Base-by-base conservation (phyloP, 2,329 filamentous ascomycete genomes). In the Grosmannia huntii region DNA sequence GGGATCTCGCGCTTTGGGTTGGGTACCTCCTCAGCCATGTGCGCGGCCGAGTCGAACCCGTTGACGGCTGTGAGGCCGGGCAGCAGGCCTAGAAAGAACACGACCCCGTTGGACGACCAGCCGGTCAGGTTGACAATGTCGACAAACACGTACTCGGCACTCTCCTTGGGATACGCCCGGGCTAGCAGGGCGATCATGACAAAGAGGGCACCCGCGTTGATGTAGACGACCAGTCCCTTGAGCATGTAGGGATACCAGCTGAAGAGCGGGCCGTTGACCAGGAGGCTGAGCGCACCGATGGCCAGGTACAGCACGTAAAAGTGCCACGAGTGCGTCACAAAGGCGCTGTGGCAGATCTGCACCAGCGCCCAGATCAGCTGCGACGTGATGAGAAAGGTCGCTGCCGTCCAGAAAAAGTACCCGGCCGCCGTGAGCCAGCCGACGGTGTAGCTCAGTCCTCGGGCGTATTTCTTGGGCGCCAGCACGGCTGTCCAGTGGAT, bases 321-420 rank as follows among this genome's bases (percentile, higher is more conserved):
- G 33, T 54, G 33, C 52, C 52, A 54, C 12, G 21, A 7, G 14
- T 54, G 52, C 21, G 36, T 44, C 11, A 19, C 33, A 14, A 54
- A 54, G 9, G 21, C 41, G 12, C 21, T 21, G 21, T 54, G 33
- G 52, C 52, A 54, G 28, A 57, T 38, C 46, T 57, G 46, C 21
- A 57, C 55, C 4, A 57, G 55, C 12, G 55, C 55, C 55, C 55
- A 57, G 33, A 57, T 38, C 28, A 57, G 55, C 48, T 57, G 55
- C 31, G 55, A 57, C 5, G 46, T 25, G 46, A 57, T 38, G 5
- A 57, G 55, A 16, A 57, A 41, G 2, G 33, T 44, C 12, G 55
- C 55, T 19, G 55, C 46, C 21, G 48, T 51, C 44, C 48, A 49
- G 16, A 51, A 57, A 19, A 57, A 50, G 48, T 51, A 57, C 27